Base-by-base conservation (phyloP, 2,329 filamentous ascomycete species). In the Aureobasidium zeae region DNA sequence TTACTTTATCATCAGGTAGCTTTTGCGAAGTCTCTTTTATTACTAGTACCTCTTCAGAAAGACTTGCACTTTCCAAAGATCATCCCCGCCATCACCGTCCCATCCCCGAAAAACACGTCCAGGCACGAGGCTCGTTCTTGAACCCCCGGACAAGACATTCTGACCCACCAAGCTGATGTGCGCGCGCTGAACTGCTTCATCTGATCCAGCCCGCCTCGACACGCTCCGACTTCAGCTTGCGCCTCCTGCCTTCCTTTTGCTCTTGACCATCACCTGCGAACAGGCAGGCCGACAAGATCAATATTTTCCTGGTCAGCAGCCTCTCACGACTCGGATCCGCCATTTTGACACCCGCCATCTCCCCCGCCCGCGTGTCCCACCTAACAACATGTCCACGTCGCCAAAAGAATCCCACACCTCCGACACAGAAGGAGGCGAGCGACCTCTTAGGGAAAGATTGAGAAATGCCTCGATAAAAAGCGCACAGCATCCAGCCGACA, bases 361-460 rank as follows among this genome's bases (percentile, higher is more conserved):
- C 21, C 29, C 28, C 38, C 20, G 21, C 38, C 20, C 19, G 38
- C 28, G 24, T 42, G n/a, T 11, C 38, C 38, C 24, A 12, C n/a
- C 19, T 20, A 30, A 29, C 21, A 34, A 28, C 45, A 59, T 60
- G 57, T 50, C 55, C 17, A 38, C 46, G 11, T 48, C 55, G 30
- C 49, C 49, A 34, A 48, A 55, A 13, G 51, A 50, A 19, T 41
- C 31, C 5, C 44, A 48, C 19, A 44, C 46, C 12, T 61, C 58
- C 46, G 68, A 71, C 49, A 62, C 59, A 45, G 67, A 70, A 30
- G 63, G 62, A 47, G 69, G 71, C 48, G 75, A 79, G 57, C 70
- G 69, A 48, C 74, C 74, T 7, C 72, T 78, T 26, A 65, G 76
- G 46, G 71, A 79, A 56, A 74, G 77, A 59, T 62, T 81, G 43